These are phyloP conservation scores for Eurotiales sp. DNA, from an alignment of 2,329 filamentous ascomycete species.

Conservation along the genomic window DNA sequence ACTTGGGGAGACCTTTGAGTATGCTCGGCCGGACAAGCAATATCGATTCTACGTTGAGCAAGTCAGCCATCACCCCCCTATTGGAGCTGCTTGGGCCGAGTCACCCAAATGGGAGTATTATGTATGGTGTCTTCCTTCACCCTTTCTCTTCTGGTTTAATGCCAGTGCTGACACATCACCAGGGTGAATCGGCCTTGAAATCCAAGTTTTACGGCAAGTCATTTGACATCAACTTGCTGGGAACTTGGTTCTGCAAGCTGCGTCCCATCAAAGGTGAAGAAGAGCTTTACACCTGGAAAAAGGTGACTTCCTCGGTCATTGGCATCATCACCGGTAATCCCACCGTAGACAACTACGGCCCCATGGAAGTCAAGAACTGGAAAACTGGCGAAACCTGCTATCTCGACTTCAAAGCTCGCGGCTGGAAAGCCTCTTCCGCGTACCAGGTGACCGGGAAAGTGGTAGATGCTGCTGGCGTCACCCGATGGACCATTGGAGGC, in stretches of 20 bases:
- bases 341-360: conserved; percentile 94
- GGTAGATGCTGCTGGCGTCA: conserved; percentile 70
- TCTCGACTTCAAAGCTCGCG: conserved; percentile 89
- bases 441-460: conserved; percentile 87
- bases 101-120: conserved; percentile 93
- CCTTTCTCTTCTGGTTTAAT: background rate
- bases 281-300: conserved; percentile 98
- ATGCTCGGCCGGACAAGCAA: conserved; percentile 90
- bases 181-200: conserved; percentile 89
- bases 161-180: conserved; percentile 16
- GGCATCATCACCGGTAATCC: conserved; percentile 97
- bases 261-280: conserved; percentile 70
- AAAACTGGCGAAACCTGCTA: conserved; percentile 87
- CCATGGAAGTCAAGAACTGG: conserved; percentile 97
- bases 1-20: conserved; percentile 94
- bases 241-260: conserved; percentile 92
- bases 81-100: conserved; percentile 91
- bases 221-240: conserved; percentile 93
- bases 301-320: conserved; percentile 94
- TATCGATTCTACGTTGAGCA: conserved; percentile 99
- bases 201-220: conserved; percentile 98
- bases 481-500: conserved; percentile 84
- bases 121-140: conserved; percentile 41
- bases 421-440: conserved; percentile 91
- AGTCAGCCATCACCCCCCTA: conserved; percentile 92